These are phyloP conservation scores for Cyanophora paradoxa DNA, from an alignment of 78 protist genomes.

Conservation along the genomic window DNA sequence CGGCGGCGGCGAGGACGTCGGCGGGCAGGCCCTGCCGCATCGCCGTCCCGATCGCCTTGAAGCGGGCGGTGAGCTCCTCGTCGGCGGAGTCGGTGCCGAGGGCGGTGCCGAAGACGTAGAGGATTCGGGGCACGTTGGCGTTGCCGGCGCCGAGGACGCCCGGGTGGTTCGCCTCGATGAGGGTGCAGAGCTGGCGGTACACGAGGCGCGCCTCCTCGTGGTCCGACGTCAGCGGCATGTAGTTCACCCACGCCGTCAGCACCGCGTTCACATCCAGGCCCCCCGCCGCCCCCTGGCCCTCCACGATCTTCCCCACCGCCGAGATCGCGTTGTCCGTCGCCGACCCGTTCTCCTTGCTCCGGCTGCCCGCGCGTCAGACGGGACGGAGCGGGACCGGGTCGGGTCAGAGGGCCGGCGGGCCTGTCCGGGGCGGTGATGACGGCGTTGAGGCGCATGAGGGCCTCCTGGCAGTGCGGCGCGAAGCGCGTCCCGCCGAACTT, in stretches of 20 bases:
- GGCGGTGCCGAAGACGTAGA: no score
- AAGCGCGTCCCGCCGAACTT: constrained; percentile 32
- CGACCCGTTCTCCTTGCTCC: neutral
- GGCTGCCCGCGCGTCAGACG: neutral
- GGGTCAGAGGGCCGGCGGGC: neutral
- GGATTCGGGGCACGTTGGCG: no score
- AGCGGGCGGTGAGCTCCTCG: no score
- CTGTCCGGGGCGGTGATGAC: neutral
- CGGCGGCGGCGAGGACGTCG: no score
- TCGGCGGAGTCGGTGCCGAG: no score
- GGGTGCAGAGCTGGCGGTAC: no score
- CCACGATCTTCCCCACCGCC: constrained; percentile 59
- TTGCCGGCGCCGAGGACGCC: no score
- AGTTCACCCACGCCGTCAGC: neutral
- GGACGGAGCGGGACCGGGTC: neutral
- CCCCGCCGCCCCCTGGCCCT: neutral
- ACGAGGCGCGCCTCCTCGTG: no score
- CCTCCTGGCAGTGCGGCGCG: neutral
- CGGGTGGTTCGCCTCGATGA: no score
- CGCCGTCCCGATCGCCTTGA: no score
- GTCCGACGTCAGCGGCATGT: constrained; percentile 2
- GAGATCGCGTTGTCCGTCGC: constrained; percentile 62
- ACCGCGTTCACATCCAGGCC: neutral
- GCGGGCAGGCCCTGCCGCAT: no score
- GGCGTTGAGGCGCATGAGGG: constrained; percentile 4